Evolutionary conservation across 2,329 filamentous ascomycete genomes (phyloP).

Genomic region (Lasiodiplodia hormozganensis): DNA sequence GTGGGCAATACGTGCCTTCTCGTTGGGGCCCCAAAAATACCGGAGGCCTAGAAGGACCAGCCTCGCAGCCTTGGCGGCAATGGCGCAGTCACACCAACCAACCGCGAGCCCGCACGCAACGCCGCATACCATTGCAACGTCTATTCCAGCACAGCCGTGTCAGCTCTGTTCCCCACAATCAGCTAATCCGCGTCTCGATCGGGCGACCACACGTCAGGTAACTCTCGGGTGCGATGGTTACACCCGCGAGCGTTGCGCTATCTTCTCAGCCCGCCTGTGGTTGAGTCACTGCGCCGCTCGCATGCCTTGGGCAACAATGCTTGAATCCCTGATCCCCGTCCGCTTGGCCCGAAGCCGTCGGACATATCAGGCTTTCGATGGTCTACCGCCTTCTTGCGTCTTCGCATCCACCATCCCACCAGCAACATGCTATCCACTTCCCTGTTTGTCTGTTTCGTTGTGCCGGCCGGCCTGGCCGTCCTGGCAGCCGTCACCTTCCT

Average conservation of each 20-base stretch:
- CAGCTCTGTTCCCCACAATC: not conserved
- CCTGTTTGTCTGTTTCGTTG: constrained; percentile 4
- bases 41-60: not conserved
- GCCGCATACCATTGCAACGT: not conserved
- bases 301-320: not conserved
- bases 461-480: not conserved
- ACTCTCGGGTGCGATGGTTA: not conserved
- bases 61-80: not conserved
- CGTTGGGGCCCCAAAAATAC: constrained; percentile 6
- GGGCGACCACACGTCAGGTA: not conserved
- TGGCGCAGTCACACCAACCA: not conserved
- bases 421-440: constrained; percentile 10
- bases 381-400: not conserved
- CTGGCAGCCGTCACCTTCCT: constrained; percentile 9
- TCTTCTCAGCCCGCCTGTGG: not conserved
- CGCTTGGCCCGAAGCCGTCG: not conserved
- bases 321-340: constrained; percentile 1
- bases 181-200: not conserved
- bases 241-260: not conserved
- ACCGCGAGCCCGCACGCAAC: not conserved
- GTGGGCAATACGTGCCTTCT: not conserved
- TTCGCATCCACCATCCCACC: not conserved
- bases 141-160: not conserved
- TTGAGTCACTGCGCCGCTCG: constrained; percentile 1
- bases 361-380: not conserved